phyloP scores from a whole-genome alignment of 1,139 yeast genomes.

The Scheffersomyces segobiensis region DNA sequence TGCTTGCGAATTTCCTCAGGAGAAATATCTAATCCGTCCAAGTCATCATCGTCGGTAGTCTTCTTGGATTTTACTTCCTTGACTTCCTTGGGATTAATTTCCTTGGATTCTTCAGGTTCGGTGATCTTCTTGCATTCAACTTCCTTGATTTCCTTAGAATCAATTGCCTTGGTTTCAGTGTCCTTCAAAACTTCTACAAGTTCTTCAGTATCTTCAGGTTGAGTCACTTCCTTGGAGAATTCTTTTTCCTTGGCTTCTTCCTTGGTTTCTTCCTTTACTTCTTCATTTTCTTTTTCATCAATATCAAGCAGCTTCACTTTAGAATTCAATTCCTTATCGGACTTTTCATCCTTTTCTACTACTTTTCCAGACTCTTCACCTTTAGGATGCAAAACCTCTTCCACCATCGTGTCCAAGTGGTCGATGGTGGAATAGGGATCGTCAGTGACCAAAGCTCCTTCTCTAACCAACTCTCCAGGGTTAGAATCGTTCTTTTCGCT shows the following conservation, averaged over 20 bases:
- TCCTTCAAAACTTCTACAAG: not conserved
- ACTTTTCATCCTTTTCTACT: constrained; percentile 2
- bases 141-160: constrained; percentile 3
- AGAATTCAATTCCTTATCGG: constrained; percentile 1
- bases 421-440: constrained; percentile 46
- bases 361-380: not conserved
- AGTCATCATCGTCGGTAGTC: constrained; percentile 20
- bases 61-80: constrained; percentile 5
- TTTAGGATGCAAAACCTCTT: constrained; percentile 32
- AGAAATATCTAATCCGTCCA: constrained; percentile 38
- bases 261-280: constrained; percentile 6
- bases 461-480: constrained; percentile 38
- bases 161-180: not conserved
- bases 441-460: constrained; percentile 49
- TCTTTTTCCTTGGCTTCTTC: constrained; percentile 3
- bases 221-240: constrained; percentile 1
- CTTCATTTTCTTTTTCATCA: not conserved
- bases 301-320: not conserved
- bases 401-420: constrained; percentile 43
- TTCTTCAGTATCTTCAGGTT: not conserved
- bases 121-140: constrained; percentile 9
- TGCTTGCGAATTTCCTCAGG: constrained; percentile 50
- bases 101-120: constrained; percentile 3
- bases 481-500: constrained; percentile 45
- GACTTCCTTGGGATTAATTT: constrained; percentile 1